These are phyloP conservation scores for Musa schizocarpa DNA, from an alignment of 176 grass and related monocot genomes.

Conservation along the genomic window DNA sequence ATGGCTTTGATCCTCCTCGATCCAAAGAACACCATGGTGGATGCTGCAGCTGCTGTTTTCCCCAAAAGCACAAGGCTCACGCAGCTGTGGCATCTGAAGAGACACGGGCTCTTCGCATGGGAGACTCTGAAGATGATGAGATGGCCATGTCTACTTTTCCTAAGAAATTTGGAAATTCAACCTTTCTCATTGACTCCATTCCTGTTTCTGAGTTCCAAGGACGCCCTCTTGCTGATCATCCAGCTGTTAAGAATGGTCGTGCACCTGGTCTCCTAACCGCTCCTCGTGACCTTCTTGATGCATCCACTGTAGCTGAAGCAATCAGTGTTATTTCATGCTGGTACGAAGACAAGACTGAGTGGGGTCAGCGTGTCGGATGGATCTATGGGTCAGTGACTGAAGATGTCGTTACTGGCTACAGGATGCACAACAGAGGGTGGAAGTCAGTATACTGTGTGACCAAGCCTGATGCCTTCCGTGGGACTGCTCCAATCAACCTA, in stretches of 20 bases:
- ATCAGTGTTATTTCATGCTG: conserved; percentile 34
- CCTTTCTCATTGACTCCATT: conserved; percentile 48
- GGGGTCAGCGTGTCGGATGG: conserved; percentile 56
- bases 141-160: conserved; percentile 29
- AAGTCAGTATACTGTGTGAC: conserved; percentile 59
- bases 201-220: conserved; percentile 34
- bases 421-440: conserved; percentile 86
- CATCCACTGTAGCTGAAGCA: conserved; percentile 27
- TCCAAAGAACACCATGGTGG: conserved; percentile 39
- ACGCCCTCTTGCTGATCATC: conserved; percentile 20
- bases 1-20: conserved; percentile 63
- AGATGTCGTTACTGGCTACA: conserved; percentile 69
- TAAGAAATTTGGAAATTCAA: conserved; percentile 53
- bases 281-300: not conserved
- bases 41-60: conserved; percentile 31
- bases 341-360: conserved; percentile 61
- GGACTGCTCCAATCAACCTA: conserved; percentile 67
- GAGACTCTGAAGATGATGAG: conserved; percentile 24
- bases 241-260: conserved; percentile 16
- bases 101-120: conserved; percentile 27
- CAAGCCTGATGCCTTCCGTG: conserved; percentile 72
- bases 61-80: conserved; percentile 24
- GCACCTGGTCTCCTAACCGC: conserved; percentile 30
- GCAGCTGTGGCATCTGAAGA: conserved; percentile 22
- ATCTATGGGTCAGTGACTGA: conserved; percentile 69